These are phyloP conservation scores for Aspergillus sp. DNA, from an alignment of 2,329 filamentous ascomycete species.

Conservation along the genomic window DNA sequence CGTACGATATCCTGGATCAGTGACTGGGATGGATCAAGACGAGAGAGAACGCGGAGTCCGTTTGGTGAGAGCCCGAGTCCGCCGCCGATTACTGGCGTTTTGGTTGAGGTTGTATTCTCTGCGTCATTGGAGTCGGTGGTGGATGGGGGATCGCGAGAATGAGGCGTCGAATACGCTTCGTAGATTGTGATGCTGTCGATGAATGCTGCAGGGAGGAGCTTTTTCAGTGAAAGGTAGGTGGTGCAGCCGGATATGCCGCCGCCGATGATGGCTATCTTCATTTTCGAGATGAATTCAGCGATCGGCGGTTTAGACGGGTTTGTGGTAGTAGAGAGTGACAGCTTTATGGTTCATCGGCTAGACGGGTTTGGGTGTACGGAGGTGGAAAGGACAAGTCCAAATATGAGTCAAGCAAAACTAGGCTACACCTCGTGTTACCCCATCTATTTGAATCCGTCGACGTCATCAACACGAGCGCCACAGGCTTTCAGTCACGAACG, in stretches of 20 bases:
- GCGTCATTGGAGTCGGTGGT: conserved; percentile 1
- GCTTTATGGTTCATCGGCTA: too few relatives aligned
- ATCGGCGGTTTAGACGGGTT: too few relatives aligned
- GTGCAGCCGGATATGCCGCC: conserved; percentile 43
- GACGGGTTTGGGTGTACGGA: too few relatives aligned
- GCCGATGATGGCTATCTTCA: conserved; percentile 47
- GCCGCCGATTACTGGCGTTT: conserved; percentile 38
- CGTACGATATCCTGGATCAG: conserved; percentile 34
- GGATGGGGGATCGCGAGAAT: conserved; percentile 18
- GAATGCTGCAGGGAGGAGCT: conserved; percentile 34
- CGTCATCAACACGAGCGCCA: too few relatives aligned
- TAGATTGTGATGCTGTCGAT: conserved; percentile 35
- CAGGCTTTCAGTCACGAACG: too few relatives aligned
- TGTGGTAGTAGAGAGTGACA: too few relatives aligned
- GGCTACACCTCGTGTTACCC: too few relatives aligned
- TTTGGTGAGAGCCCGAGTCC: conserved; percentile 42
- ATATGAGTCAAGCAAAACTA: too few relatives aligned
- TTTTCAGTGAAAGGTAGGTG: conserved; percentile 41
- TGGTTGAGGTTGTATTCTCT: conserved; percentile 18
- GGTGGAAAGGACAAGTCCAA: too few relatives aligned
- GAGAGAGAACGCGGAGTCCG: conserved; percentile 39
- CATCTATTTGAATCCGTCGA: too few relatives aligned
- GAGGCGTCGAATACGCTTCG: conserved; percentile 38
- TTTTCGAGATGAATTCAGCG: conserved; percentile 10
- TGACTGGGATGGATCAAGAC: conserved; percentile 32